Evolutionary conservation across 1,139 yeast species (phyloP), one percentile per base, ranked within the genome.

Genomic region (Candida gigantensis): DNA sequence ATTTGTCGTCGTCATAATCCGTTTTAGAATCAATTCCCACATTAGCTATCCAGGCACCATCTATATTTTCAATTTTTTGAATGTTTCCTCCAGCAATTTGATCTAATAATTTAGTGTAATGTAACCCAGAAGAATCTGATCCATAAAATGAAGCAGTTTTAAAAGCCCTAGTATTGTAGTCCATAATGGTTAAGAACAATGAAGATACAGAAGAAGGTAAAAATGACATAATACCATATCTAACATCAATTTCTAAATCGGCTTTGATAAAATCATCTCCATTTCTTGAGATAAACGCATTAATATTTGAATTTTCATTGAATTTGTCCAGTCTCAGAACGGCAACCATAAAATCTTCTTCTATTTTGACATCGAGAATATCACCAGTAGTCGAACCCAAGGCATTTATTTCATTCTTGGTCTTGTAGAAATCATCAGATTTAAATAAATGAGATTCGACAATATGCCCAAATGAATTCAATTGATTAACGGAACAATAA

Each of bases 21-120:
- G 36, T 43, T 3, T 21, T 24, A 8, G 57, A 61, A 8, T 57
- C 60, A 13, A 60, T 51, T 13, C 68, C 50, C 11, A 52, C 50
- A 45, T 75, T 76, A n/a, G 81, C 77, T 31, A 84, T 53, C 82
- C 88, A 77, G 13, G 79, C 77, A 10, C 94, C 94, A 43, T 84
- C 89, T 28, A 84, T 68, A n/a, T 72, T 72, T 44, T 79, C 73
- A 7, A 81, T 68, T 44, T 77, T 77, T 28, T 68, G 71, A 15
- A 81, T 52, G 14, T 72, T 66, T 15, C 66, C 68, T 13, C 69
- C 60, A 32, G 63, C 62, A 17, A 78, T 66, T 26, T 71, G 57
- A 6, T 71, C 75, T 31, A 78, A 52, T 7, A 75, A 47, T 42
- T 68, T 70, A 12, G 63, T 65, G 56, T 77, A 83, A 35, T 67